Base-by-base conservation (phyloP, 495 filamentous ascomycete genomes). In the Parmelia sp. region DNA sequence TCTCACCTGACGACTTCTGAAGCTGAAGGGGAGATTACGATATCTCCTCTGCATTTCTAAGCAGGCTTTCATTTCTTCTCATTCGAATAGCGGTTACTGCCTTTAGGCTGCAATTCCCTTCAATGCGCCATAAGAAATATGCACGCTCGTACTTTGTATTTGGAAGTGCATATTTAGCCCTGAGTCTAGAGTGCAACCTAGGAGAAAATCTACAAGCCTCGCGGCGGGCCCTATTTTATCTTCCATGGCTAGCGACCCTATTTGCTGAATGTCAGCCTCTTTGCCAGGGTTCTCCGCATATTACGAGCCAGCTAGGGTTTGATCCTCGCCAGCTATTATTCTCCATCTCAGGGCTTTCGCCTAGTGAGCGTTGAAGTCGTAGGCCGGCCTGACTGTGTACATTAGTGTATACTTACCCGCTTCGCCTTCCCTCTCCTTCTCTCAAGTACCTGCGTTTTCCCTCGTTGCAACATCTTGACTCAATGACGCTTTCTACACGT, bases 251-350 rank as follows among this genome's bases (percentile, higher is more conserved):
- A 58, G 40, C 25, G 29, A 57, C 23, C 51, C 62, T 58, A 64
- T 58, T 64, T 64, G 40, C 19, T 29, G 1, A 11, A 4, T 25
- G 51, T 56, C 62, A 53, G 47, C 62, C 51, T 64, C 47, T 35
- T 25, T 58, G 42, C 33, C 55, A 64, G 62, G 61, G 55, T 64
- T 64, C 62, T 64, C 62, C 62, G 62, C 62, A 64, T 57, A 64
- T 62, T 29, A 10, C 53, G 49, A 49, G n/a, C 62, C 62, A 42
- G 31, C 62, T 55, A 42, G 23, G 29, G 33, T 58, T 64, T 40
- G 42, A n/a, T 36, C 25, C 56, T 40, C 56, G 40, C 62, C 62
- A 59, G 23, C 27, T 51, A 36, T 58, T 37, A 21, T 37, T 17
- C 42, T 21, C 15, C 42, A 40, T 56, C n/a, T 59, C 27, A 23